Evolutionary conservation across 345 rosid genomes (phyloP).

Genomic region (Noccaea caerulescens): DNA sequence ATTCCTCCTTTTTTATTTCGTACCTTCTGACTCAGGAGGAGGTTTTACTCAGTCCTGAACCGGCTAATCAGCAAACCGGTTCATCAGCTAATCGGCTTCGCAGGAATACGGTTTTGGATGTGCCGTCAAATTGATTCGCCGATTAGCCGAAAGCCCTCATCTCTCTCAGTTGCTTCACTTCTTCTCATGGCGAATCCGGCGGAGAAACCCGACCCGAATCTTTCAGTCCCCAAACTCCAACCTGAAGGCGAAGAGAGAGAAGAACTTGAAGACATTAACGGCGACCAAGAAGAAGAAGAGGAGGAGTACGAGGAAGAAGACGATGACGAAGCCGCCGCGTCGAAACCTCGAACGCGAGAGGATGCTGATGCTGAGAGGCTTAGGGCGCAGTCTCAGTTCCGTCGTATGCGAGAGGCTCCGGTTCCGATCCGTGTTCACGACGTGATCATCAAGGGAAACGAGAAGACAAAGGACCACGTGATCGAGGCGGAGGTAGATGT

Average conservation of each 20-base stretch:
- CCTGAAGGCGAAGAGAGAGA: constrained; percentile 25
- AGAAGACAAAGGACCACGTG: constrained; percentile 73
- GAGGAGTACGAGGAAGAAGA: constrained; percentile 50
- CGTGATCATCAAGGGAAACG: constrained; percentile 77
- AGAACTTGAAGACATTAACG: constrained; percentile 27
- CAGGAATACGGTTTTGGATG: constrained; percentile 16
- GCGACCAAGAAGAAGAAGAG: constrained; percentile 36
- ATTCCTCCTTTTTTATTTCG: constrained; percentile 1
- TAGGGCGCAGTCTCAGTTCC: constrained; percentile 54
- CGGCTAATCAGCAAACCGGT: constrained; percentile 1
- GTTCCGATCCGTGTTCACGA: constrained; percentile 85
- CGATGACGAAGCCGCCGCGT: constrained; percentile 36
- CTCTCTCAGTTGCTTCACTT: constrained; percentile 10
- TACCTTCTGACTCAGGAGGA: background rate
- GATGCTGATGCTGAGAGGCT: constrained; percentile 37
- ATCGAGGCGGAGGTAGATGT: constrained; percentile 69
- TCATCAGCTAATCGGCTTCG: constrained; percentile 5
- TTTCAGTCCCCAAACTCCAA: constrained; percentile 14
- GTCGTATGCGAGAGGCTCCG: constrained; percentile 51
- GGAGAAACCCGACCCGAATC: constrained; percentile 42
- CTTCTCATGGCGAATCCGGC: constrained; percentile 46
- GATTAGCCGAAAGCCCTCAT: constrained; percentile 21
- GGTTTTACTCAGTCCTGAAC: background rate
- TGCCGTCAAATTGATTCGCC: constrained; percentile 41
- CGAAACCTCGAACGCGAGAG: constrained; percentile 40